Conservation (phyloP, 2,329 filamentous ascomycete genomes). For the Pestalotiopsis sp. region DNA sequence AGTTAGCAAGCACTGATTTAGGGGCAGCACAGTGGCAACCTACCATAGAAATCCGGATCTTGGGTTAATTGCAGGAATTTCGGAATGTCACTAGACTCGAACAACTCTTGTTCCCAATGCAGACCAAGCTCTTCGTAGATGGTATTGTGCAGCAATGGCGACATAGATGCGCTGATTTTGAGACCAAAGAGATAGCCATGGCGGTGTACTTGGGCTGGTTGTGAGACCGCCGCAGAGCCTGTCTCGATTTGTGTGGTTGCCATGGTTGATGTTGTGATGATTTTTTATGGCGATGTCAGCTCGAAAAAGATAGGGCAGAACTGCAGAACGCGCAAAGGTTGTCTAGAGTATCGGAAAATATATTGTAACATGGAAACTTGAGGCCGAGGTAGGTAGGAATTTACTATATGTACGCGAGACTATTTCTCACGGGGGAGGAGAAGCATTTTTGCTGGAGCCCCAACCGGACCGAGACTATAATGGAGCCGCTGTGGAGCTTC, state of each 20-base stretch:
- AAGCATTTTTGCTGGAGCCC: background rate
- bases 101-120: constrained; percentile 51
- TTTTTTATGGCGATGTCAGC: background rate
- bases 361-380: background rate
- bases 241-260: background rate
- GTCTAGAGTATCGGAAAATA: background rate
- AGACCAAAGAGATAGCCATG: constrained; percentile 59
- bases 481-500: background rate
- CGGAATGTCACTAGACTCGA: constrained; percentile 52
- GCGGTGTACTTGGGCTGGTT: constrained; percentile 33
- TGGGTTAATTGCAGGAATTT: constrained; percentile 52
- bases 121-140: constrained; percentile 53
- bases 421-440: background rate
- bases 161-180: constrained; percentile 55
- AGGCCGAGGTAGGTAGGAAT: background rate
- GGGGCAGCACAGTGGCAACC: constrained; percentile 13
- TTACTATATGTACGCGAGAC: background rate
- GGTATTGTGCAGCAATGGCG: constrained; percentile 53
- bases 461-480: background rate
- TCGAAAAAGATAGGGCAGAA: background rate
- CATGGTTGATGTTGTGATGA: background rate
- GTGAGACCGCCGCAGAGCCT: background rate
- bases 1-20: background rate
- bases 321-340: background rate
- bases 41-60: constrained; percentile 63